These are phyloP conservation scores for Heterobasidion annosum DNA, from an alignment of 1,284 basidiomycete species.

Conservation along the genomic window DNA sequence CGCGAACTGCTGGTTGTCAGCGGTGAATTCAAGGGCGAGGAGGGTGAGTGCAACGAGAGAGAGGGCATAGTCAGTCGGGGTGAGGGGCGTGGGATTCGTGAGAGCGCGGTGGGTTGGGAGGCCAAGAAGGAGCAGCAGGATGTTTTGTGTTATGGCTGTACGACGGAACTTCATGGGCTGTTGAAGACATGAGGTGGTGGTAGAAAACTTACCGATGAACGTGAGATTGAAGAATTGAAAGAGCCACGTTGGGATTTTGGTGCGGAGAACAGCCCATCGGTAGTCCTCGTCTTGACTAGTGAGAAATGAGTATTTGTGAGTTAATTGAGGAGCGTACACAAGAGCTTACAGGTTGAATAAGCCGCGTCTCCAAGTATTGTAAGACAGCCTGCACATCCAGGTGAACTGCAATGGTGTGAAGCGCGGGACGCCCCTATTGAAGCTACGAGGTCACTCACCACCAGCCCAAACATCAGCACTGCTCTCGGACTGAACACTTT, in stretches of 20 bases:
- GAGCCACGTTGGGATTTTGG: slow-evolving; percentile 53
- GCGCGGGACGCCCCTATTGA: background rate
- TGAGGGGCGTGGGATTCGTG: slow-evolving; percentile 43
- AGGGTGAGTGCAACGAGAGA: slow-evolving; percentile 49
- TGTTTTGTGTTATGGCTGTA: slow-evolving; percentile 64
- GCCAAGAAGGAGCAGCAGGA: slow-evolving; percentile 71
- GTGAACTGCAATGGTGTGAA: slow-evolving; percentile 3
- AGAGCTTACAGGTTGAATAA: slow-evolving; percentile 61
- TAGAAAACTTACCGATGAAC: slow-evolving; percentile 57
- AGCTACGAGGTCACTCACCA: slow-evolving; percentile 28
- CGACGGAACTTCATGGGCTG: background rate
- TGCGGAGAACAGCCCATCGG: slow-evolving; percentile 77
- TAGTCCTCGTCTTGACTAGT: slow-evolving; percentile 78
- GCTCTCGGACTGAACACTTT: slow-evolving; percentile 57
- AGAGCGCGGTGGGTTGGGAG: slow-evolving; percentile 48
- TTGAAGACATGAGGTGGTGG: background rate
- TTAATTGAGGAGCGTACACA: slow-evolving; percentile 7
- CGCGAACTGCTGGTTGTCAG: slow-evolving; percentile 88
- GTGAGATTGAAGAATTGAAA: slow-evolving; percentile 79
- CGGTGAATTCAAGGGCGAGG: slow-evolving; percentile 65
- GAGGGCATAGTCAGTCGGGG: slow-evolving; percentile 59
- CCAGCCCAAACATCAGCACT: slow-evolving; percentile 58
- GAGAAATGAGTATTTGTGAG: background rate
- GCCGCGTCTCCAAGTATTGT: slow-evolving; percentile 81
- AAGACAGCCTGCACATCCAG: slow-evolving; percentile 49